A percentile compares a stretch with the other conserved stretches of the same genome.
phyloP scores from a whole-genome alignment of 1,284 basidiomycete species.

The Stygiomarasmius scandens region DNA sequence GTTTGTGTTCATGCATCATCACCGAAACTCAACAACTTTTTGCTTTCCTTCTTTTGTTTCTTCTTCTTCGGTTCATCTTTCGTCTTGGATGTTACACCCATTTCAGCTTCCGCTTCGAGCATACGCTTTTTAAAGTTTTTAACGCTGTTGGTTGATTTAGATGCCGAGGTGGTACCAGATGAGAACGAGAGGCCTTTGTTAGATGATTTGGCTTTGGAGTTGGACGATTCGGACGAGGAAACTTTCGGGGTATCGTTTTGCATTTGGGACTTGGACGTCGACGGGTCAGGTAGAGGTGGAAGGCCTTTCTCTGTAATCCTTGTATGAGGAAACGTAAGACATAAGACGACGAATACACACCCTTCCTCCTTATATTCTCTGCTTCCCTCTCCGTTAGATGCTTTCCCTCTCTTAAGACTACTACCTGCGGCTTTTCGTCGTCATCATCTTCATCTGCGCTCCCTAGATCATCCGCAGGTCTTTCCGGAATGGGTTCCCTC shows the following conservation, averaged over 20 bases:
- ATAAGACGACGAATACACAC: constrained; percentile 37
- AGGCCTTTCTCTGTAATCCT: constrained; percentile 48
- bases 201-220: constrained; percentile 16
- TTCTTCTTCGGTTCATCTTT: constrained; percentile 11
- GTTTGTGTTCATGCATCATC: constrained; percentile 22
- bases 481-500: constrained; percentile 61
- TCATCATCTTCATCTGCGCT: constrained; percentile 76
- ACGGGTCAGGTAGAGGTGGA: constrained; percentile 34
- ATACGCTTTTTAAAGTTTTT: constrained; percentile 28
- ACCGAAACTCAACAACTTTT: constrained; percentile 31
- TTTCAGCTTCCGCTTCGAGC: constrained; percentile 19
- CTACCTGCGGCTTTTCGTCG: constrained; percentile 85
- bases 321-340: not conserved
- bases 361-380: constrained; percentile 75
- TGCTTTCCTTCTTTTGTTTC: constrained; percentile 31
- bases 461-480: constrained; percentile 72
- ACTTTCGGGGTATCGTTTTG: constrained; percentile 49
- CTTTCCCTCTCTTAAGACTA: constrained; percentile 83
- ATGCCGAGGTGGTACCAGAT: constrained; percentile 23
- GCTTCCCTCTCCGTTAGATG: constrained; percentile 77
- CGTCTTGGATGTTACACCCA: constrained; percentile 10
- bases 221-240: too few species aligned
- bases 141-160: constrained; percentile 9
- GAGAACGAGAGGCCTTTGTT: constrained; percentile 31
- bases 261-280: constrained; percentile 22